Evolutionary conservation across 495 filamentous ascomycete species (phyloP).

Genomic region (Jackrogersella minutella): DNA sequence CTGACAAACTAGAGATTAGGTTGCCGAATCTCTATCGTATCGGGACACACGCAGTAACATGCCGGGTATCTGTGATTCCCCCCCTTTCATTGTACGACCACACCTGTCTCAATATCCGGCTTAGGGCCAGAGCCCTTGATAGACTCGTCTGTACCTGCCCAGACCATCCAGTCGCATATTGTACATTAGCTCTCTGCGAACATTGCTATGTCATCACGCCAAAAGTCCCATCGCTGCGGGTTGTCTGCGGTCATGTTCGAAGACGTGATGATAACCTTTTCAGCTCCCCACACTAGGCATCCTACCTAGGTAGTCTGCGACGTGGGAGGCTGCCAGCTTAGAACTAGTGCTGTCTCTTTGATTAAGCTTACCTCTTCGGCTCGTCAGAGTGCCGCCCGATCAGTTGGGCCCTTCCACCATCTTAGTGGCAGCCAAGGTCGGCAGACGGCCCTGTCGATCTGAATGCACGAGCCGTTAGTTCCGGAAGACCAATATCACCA

Average conservation of each 20-base stretch:
- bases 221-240: slow-evolving; percentile 2
- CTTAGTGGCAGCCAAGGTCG: slow-evolving; percentile 28
- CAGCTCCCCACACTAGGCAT: slow-evolving; percentile 25
- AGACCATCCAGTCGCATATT: background rate
- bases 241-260: background rate
- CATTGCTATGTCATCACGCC: slow-evolving; percentile 13
- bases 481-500: slow-evolving; percentile 13
- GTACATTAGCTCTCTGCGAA: slow-evolving; percentile 5
- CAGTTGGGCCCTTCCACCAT: slow-evolving; percentile 11
- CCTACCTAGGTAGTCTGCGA: slow-evolving; percentile 4
- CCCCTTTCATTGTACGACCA: slow-evolving; percentile 19
- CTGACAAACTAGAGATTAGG: background rate
- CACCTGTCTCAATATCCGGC: slow-evolving; percentile 14
- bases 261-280: slow-evolving; percentile 27
- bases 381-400: slow-evolving; percentile 26
- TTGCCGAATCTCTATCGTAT: slow-evolving; percentile 8
- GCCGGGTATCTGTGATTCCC: background rate
- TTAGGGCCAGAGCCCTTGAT: slow-evolving; percentile 1
- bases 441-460: slow-evolving; percentile 39
- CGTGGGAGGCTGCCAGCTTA: slow-evolving; percentile 15
- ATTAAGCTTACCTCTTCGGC: slow-evolving; percentile 13
- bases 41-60: slow-evolving; percentile 8
- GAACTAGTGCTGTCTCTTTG: slow-evolving; percentile 5
- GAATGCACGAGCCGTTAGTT: slow-evolving; percentile 35
- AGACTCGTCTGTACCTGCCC: background rate